A percentile compares a stretch with the other conserved stretches of the same genome.
These are phyloP conservation scores for Neofusicoccum parvum DNA, from an alignment of 2,329 filamentous ascomycete genomes.

Conservation along the genomic window DNA sequence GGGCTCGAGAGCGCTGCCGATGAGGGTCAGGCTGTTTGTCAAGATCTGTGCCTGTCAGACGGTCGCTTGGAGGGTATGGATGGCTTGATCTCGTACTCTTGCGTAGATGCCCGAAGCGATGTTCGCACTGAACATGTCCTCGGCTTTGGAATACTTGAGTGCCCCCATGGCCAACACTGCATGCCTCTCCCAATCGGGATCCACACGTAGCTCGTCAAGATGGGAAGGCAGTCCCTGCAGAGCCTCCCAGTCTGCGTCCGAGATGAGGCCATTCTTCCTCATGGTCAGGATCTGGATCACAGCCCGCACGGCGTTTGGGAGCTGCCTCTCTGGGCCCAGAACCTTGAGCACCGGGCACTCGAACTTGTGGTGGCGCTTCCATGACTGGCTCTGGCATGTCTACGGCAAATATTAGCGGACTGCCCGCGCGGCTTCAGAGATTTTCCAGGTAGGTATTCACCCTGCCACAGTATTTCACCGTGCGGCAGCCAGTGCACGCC, in stretches of 20 bases:
- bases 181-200: slow-evolving; percentile 47
- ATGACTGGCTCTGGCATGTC: slow-evolving; percentile 62
- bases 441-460: slow-evolving; percentile 40
- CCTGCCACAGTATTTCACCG: slow-evolving; percentile 63
- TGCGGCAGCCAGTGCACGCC: slow-evolving; percentile 59
- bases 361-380: slow-evolving; percentile 60
- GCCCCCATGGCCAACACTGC: slow-evolving; percentile 57
- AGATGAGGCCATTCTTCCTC: slow-evolving; percentile 40
- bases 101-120: slow-evolving; percentile 43
- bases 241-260: slow-evolving; percentile 44
- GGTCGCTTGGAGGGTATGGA: neutral
- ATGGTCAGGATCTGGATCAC: slow-evolving; percentile 57
- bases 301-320: slow-evolving; percentile 60
- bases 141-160: slow-evolving; percentile 53
- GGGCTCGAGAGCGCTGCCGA: slow-evolving; percentile 57
- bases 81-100: slow-evolving; percentile 36
- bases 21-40: slow-evolving; percentile 61
- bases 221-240: slow-evolving; percentile 53
- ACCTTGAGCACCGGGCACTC: slow-evolving; percentile 53
- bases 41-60: slow-evolving; percentile 47
- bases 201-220: slow-evolving; percentile 49
- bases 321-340: slow-evolving; percentile 31
- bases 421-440: neutral
- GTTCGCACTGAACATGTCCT: slow-evolving; percentile 35
- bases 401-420: slow-evolving; percentile 31